phyloP scores from a whole-genome alignment of 306 rosid genomes.

The Vachellia collinsii region DNA sequence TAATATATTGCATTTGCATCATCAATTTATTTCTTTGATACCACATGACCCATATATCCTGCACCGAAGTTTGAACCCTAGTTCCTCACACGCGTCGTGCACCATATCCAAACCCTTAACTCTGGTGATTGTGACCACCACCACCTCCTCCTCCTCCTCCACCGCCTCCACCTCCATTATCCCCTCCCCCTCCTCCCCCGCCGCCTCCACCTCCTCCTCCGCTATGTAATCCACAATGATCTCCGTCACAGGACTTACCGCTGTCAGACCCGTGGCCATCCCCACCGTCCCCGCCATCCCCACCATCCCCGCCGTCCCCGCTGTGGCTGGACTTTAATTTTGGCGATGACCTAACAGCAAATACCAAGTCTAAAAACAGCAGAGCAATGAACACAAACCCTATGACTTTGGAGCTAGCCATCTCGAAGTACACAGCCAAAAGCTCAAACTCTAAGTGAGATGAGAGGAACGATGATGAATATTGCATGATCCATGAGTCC shows the following conservation, averaged over 20 bases:
- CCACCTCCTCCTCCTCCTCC: neutral
- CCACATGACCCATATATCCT: neutral
- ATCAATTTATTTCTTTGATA: neutral
- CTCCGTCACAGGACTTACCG: too few species aligned
- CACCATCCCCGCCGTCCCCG: too few species aligned
- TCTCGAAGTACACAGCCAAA: neutral
- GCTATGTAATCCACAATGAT: neutral
- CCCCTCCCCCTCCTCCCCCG: neutral
- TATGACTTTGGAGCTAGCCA: slow-evolving; percentile 56
- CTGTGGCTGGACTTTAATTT: neutral
- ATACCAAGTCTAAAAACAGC: slow-evolving; percentile 64
- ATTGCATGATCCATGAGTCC: neutral
- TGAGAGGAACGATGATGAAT: neutral
- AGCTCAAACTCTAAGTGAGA: neutral
- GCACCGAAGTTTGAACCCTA: neutral
- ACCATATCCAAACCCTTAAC: too few species aligned
- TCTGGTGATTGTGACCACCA: too few species aligned
- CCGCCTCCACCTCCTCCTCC: neutral
- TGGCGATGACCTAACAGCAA: slow-evolving; percentile 45
- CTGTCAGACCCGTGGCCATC: too few species aligned
- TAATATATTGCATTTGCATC: neutral
- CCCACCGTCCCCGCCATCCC: too few species aligned
- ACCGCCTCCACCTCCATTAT: neutral
- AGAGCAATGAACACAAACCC: slow-evolving; percentile 58
- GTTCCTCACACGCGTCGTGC: neutral